Percentiles rank a stretch among this genome's conserved stretches.
phyloP scores from a whole-genome alignment of 805 yeast genomes.

The Kluyveromyces nonfermentans region DNA sequence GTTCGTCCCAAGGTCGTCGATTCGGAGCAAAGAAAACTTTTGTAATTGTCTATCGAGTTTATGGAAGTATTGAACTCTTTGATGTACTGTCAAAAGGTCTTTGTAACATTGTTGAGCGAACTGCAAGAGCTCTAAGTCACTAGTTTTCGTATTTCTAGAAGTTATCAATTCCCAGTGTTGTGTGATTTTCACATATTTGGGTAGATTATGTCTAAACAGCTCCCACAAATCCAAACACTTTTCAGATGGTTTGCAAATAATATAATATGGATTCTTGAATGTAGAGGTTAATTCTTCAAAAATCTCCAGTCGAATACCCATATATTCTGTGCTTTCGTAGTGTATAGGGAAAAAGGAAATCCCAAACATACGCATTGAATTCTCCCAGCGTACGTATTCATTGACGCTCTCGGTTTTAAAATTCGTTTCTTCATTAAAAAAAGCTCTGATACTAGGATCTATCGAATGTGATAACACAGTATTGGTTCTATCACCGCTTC shows the following conservation, averaged over 20 bases:
- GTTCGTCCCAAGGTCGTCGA: conserved; percentile 8
- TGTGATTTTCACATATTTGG: conserved; percentile 21
- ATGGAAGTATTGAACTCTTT: conserved; percentile 11
- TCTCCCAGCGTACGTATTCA: conserved; percentile 1
- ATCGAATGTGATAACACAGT: background rate
- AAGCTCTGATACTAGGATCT: background rate
- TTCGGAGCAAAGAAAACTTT: conserved; percentile 10
- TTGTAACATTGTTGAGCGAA: conserved; percentile 22
- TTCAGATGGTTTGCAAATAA: conserved; percentile 24
- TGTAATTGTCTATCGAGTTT: conserved; percentile 9
- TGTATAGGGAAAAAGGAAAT: conserved; percentile 31
- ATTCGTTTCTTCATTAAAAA: background rate
- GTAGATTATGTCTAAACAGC: conserved; percentile 32
- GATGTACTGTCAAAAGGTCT: conserved; percentile 9
- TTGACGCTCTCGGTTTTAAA: background rate
- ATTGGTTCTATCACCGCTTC: background rate
- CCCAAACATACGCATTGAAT: conserved; percentile 28
- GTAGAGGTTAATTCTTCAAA: conserved; percentile 20
- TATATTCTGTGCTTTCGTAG: conserved; percentile 7
- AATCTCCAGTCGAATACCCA: conserved; percentile 34
- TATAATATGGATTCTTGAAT: conserved; percentile 31
- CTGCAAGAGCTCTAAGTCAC: conserved; percentile 15
- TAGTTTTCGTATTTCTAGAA: conserved; percentile 6
- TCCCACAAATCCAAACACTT: conserved; percentile 25
- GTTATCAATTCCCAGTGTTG: conserved; percentile 11